Evolutionary conservation across 1,284 basidiomycete species (phyloP), one percentile per base, ranked within the genome.

Genomic region (Pseudozyma pruni): DNA sequence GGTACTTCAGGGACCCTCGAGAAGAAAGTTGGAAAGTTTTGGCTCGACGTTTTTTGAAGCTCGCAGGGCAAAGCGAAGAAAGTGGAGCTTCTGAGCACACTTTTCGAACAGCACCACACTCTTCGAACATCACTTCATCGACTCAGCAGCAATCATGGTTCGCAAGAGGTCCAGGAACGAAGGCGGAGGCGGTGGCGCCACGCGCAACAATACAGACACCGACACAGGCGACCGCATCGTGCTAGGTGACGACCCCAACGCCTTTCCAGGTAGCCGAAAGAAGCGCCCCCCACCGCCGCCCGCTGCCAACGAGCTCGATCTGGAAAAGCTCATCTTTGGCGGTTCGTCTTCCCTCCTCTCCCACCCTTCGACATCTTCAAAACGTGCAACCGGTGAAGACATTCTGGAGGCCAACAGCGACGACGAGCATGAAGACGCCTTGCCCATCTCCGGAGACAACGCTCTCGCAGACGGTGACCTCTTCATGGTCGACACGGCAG

Each of bases 241-340:
- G n/a, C 42, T 66, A n/a, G 62, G 55, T 10, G 62, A 54, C 34
- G 50, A 51, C n/a, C 8, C 19, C 32, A 44, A 37, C 27, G 19
- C 50, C 23, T 20, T 64, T 8, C 46, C 68, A 16, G 61, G 68
- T 22, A 64, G 68, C 27, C 53, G 53, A 29, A 71, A 64, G 40
- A 64, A 66, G 46, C 55, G 61, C 14, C 41, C 68, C 8, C 68
- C 68, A 6, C 61, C 68, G 20, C 61, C 61, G 19, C 68, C 68
- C 2, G 61, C 61, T 16, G 49, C 53, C 34, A 57, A 60, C 34
- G 68, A 71, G 46, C 68, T 71, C 42, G 61, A 64, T 20, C 57
- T 71, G 8, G 69, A 72, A 42, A 72, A 72, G 48, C 62, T 72
- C 47, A 72, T 72, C 49, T 72, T 72, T 43, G 61, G 68, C 10